Base-by-base conservation (phyloP, 2,329 filamentous ascomycete genomes). In the Cladobotryum protrusum region DNA sequence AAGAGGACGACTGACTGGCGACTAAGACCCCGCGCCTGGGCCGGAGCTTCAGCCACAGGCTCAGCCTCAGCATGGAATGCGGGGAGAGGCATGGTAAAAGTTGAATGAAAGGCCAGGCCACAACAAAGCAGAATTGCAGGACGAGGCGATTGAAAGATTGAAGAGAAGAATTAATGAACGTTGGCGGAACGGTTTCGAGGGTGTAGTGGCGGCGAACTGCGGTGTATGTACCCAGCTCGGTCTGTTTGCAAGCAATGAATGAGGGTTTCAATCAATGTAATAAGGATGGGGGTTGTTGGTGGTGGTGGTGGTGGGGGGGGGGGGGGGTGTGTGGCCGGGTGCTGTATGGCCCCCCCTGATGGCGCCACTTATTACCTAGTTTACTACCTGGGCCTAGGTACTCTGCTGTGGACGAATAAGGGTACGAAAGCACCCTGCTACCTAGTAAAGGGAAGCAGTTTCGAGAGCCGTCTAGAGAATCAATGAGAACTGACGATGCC, bases 1-100 rank as follows among this genome's bases (percentile, higher is more conserved):
- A 89, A 52, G 54, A 66, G 56, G 57, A 64, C 54, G 58, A 68
- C 66, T 57, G 61, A 55, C 49, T 60, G 53, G 48, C 57, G 64
- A 53, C 56, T 58, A 50, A 56, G 56, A 17, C 35, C 44, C 44
- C 19, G 44, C 15, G 44, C 19, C n/a, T 37, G 35, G 17, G 39
- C 43, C 35, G 43, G 47, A 39, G 51, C 47, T 41, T 34, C 47
- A 50, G 51, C 47, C 43, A 46, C 44, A 44, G 37, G 42, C 46
- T 44, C 43, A 18, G 50, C 50, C 50, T 41, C 45, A 33, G 48
- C 48, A 39, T 47, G 33, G 36, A 40, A 44, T 47, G 51, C 44
- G 51, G 51, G 51, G 50, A 41, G 39, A 41, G 35, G 36, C 36
- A 36, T 45, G 43, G n/a, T 18, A 20, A 24, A 43, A 5, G 42